These are phyloP conservation scores for Cercospora citrullina DNA, from an alignment of 2,329 filamentous ascomycete species.

Conservation along the genomic window DNA sequence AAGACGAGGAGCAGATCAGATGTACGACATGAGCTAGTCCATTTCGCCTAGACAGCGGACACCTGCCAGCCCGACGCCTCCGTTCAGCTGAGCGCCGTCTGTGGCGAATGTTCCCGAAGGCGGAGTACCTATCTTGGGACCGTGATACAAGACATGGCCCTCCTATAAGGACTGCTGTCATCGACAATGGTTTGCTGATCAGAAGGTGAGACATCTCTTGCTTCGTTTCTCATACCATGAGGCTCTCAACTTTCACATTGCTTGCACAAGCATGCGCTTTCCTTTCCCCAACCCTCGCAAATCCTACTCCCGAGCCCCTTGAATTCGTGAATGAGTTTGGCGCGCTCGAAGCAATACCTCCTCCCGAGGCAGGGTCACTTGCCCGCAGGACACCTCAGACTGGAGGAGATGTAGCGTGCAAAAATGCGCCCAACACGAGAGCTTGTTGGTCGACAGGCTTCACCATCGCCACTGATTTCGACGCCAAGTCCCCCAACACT, in stretches of 20 bases:
- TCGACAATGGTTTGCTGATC: not conserved
- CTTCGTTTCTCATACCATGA: constrained; percentile 3
- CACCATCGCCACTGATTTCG: constrained; percentile 49
- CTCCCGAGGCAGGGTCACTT: not conserved
- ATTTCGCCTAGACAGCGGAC: not conserved
- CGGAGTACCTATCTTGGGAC: not conserved
- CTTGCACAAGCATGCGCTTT: constrained; percentile 5
- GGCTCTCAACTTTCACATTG: constrained; percentile 5
- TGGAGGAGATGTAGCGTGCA: constrained; percentile 36
- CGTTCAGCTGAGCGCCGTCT: not conserved
- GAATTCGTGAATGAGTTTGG: constrained; percentile 15
- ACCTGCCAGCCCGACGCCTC: constrained; percentile 5
- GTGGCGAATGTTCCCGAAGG: not conserved
- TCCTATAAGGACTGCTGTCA: constrained; percentile 3
- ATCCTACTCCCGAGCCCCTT: constrained; percentile 12
- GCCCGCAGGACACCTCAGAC: constrained; percentile 14
- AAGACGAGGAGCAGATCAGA: not conserved
- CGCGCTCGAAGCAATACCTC: constrained; percentile 11
- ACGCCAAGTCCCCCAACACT: constrained; percentile 45
- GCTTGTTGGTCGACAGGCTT: constrained; percentile 47
- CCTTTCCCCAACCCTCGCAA: constrained; percentile 8
- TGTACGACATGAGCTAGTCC: not conserved
- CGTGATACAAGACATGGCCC: not conserved
- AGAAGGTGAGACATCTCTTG: not conserved
- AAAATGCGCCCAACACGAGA: constrained; percentile 43